Evolutionary conservation across 2,329 filamentous ascomycete species (phyloP), one percentile per base, ranked within the genome.

Genomic region (Ophiostoma quercus): DNA sequence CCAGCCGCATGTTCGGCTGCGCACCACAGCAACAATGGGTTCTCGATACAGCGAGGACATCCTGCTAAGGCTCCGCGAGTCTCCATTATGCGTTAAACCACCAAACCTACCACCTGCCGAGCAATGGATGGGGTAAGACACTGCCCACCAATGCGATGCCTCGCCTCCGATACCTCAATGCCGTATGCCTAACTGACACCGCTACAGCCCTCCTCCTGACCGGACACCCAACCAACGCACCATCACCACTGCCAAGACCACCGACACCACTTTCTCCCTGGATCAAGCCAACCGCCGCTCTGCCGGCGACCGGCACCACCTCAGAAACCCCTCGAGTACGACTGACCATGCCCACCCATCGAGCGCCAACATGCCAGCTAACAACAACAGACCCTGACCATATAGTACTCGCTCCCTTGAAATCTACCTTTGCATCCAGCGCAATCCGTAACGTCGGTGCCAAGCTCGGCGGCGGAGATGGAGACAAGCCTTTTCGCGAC

Each of bases 41-140:
- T 79, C 83, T 77, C 86, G 87, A 83, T 97, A 97, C 79, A 86
- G 90, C 73, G 84, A 87, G 79, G 91, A 94, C 73, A 85, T 91
- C 80, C 84, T 98, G 75, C 83, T 92, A 76, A 84, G 85, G 78
- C 83, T 98, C 76, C 87, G 90, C 80, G 84, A 90, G 71, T 97
- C 94, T 73, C 93, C 93, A 74, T 84, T 97, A 79, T 93, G 93
- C 77, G 82, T 85, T 75, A 96, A 92, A 80, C 94, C 94, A 66
- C 83, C 89, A 73, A 86, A 85, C 73, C 85, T 97, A 65, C 94
- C 93, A 74, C 90, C 92, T 34, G 86, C 90, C 73, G 92, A 96
- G 81, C 92, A 96, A 83, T 98, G 94, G 94, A 96, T 97, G 92
- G 93, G 94, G 91, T 96, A 84, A 77, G 87, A 63, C 29, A 37